Conservation (phyloP, 371 early-diverging fungal genomes). For the Zopfochytrium polystomum region DNA sequence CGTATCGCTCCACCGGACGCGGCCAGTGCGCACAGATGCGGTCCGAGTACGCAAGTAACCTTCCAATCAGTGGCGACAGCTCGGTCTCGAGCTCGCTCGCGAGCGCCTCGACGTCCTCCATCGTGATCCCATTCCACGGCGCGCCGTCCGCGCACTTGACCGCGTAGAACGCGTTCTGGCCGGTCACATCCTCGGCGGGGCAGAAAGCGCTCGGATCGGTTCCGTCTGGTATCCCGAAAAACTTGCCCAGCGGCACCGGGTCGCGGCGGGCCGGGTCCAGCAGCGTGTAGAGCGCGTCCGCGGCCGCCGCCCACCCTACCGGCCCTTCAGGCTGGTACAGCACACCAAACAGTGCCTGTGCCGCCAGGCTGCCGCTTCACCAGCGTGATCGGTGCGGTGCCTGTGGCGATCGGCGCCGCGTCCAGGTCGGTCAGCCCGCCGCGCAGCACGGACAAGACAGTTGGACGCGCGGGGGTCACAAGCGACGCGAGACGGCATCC, state of each 20-base stretch:
- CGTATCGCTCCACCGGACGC: constrained; percentile 25
- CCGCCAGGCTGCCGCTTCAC: too few species aligned
- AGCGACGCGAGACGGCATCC: not conserved
- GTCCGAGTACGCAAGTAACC: too few species aligned
- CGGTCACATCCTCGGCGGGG: constrained; percentile 15
- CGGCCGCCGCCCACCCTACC: not conserved
- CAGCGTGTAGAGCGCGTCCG: not conserved
- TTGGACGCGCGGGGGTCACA: too few species aligned
- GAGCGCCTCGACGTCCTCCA: not conserved
- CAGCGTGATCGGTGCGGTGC: too few species aligned
- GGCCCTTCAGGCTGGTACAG: not conserved
- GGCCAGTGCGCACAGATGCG: constrained; percentile 32
- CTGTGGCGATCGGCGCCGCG: too few species aligned
- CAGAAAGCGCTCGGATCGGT: too few species aligned
- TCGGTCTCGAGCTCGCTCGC: not conserved
- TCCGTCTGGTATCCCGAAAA: too few species aligned
- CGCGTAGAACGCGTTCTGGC: not conserved
- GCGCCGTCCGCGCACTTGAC: constrained; percentile 5
- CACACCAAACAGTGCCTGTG: too few species aligned
- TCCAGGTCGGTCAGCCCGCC: too few species aligned
- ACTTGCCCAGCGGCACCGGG: too few species aligned
- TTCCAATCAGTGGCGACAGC: not conserved
- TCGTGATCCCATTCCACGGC: not conserved
- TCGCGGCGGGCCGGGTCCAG: too few species aligned
- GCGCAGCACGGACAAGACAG: too few species aligned